Conservation (phyloP, 192 early-diverging fungal genomes). For the Entrophospora sp. region DNA sequence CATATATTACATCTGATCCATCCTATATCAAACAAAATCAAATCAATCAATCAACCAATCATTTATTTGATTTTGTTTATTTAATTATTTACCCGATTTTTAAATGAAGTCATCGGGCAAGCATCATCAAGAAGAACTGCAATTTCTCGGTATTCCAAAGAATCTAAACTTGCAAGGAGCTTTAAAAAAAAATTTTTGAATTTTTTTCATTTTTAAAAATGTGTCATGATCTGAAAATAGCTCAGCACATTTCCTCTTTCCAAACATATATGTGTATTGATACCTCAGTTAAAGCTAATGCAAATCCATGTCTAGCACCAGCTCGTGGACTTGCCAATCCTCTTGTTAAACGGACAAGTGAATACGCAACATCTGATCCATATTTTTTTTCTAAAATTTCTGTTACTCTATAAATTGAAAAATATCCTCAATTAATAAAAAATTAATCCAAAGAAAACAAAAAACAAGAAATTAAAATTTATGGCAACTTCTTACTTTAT, state of each 20-base stretch:
- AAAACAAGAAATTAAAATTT: neutral
- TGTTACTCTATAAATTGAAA: neutral
- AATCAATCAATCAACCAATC: too few relatives aligned
- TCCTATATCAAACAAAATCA: conserved; percentile 48
- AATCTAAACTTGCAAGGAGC: conserved; percentile 35
- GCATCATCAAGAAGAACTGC: conserved; percentile 5
- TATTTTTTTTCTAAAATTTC: conserved; percentile 55
- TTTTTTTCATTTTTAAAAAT: neutral
- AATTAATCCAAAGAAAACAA: neutral
- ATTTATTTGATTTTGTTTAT: neutral
- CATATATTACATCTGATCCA: conserved; percentile 81
- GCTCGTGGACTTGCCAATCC: conserved; percentile 80
- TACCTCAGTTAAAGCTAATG: conserved; percentile 84
- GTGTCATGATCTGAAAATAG: neutral
- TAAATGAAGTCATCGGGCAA: conserved; percentile 13
- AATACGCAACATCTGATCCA: conserved; percentile 79
- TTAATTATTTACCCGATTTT: neutral
- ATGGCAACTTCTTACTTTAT: neutral
- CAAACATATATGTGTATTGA: too few relatives aligned
- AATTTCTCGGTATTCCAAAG: conserved; percentile 2
- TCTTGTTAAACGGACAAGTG: conserved; percentile 74
- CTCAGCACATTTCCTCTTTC: too few relatives aligned
- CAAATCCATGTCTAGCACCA: conserved; percentile 91
- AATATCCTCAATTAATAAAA: neutral
- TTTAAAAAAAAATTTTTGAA: conserved; percentile 3